These are phyloP conservation scores for Cercophora samala DNA, from an alignment of 495 filamentous ascomycete genomes.

Conservation along the genomic window DNA sequence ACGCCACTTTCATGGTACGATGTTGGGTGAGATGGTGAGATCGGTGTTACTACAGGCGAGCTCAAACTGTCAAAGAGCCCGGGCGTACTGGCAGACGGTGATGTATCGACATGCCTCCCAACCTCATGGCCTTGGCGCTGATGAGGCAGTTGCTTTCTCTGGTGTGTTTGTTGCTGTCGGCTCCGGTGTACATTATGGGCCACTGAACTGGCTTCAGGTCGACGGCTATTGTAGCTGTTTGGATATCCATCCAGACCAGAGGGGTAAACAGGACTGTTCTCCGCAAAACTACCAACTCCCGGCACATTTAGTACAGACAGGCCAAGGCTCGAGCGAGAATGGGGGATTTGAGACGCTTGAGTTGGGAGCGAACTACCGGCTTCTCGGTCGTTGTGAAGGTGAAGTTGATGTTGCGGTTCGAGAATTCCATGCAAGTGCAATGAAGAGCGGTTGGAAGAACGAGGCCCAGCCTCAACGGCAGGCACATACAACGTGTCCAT, in stretches of 20 bases:
- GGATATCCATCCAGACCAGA: neutral
- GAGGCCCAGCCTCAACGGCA: neutral
- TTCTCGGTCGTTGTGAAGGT: neutral
- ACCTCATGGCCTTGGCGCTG: conserved; percentile 26
- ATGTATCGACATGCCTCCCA: neutral
- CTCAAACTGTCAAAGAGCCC: neutral
- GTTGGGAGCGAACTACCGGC: neutral
- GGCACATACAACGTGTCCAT: neutral
- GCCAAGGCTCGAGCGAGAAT: neutral
- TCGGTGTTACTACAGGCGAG: neutral
- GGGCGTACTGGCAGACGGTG: neutral
- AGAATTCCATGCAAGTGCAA: neutral
- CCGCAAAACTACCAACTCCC: neutral
- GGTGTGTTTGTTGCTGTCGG: conserved; percentile 16
- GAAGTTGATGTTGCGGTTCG: neutral
- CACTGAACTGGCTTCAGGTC: neutral
- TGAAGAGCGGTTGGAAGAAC: neutral
- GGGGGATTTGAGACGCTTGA: neutral
- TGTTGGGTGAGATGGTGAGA: neutral
- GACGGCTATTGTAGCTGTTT: neutral
- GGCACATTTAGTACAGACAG: neutral
- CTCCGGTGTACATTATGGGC: conserved; percentile 7
- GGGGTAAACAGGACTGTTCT: neutral
- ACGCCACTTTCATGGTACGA: neutral
- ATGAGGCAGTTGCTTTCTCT: conserved; percentile 33